A percentile compares a stretch with the other conserved stretches of the same genome.
phyloP scores from a whole-genome alignment of 2,329 filamentous ascomycete genomes.

The Colletotrichum horii region DNA sequence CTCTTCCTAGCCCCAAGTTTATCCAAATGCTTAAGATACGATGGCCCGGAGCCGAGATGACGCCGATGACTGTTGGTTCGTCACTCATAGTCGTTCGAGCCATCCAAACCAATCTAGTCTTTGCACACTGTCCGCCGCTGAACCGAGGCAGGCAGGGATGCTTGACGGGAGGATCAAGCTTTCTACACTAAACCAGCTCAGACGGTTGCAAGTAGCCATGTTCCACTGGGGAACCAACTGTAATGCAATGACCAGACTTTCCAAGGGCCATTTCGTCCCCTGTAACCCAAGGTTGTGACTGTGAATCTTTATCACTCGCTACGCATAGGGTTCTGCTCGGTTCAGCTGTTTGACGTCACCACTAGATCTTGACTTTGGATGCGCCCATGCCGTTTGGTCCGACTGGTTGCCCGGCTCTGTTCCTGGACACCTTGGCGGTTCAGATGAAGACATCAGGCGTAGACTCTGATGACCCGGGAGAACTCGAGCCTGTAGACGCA shows the following conservation, averaged over 20 bases:
- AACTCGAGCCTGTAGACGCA: background rate
- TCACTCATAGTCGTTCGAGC: background rate
- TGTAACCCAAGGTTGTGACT: background rate
- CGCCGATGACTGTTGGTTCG: background rate
- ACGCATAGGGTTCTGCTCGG: background rate
- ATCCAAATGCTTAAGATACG: background rate
- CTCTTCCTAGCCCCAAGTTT: background rate
- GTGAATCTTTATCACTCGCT: background rate
- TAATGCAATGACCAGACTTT: background rate
- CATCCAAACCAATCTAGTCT: background rate
- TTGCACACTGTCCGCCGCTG: background rate
- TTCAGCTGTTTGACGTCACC: background rate
- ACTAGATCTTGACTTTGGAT: background rate
- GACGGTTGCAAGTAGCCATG: background rate
- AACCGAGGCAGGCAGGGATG: background rate
- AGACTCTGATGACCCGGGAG: background rate
- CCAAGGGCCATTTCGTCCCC: background rate
- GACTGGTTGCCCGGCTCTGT: background rate
- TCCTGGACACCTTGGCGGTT: background rate
- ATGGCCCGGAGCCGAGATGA: background rate
- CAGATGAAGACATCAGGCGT: background rate
- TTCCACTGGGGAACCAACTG: background rate
- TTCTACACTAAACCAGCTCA: background rate
- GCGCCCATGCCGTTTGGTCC: background rate
- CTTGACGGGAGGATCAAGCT: background rate